Conservation (phyloP, 2,329 filamentous ascomycete genomes). For the Coniochaeta sp. region DNA sequence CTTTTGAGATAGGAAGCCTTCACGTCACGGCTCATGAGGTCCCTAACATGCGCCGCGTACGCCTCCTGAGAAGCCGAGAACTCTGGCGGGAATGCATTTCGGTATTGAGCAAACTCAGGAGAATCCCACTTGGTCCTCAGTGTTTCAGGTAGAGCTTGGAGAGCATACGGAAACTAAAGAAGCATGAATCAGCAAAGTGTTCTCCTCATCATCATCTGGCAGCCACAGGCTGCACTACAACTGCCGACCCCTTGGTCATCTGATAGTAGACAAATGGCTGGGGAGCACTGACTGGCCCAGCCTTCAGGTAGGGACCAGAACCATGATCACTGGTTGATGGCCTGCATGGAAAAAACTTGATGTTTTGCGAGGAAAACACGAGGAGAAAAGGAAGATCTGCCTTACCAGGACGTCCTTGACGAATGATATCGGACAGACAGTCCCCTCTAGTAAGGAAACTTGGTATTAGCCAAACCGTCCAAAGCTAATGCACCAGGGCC, state of each 20-base stretch:
- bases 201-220: not conserved
- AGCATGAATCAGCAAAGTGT: slow-evolving; percentile 1
- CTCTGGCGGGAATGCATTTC: slow-evolving; percentile 61
- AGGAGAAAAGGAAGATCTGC: slow-evolving; percentile 16
- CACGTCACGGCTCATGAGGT: slow-evolving; percentile 64
- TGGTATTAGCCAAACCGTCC: slow-evolving; percentile 27
- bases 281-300: not conserved
- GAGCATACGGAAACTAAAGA: slow-evolving; percentile 67
- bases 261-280: not conserved
- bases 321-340: not conserved
- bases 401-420: slow-evolving; percentile 78
- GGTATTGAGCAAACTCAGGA: slow-evolving; percentile 57
- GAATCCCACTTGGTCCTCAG: slow-evolving; percentile 61
- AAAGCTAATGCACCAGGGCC: slow-evolving; percentile 20
- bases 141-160: slow-evolving; percentile 56
- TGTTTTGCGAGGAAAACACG: slow-evolving; percentile 8
- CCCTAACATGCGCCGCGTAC: slow-evolving; percentile 59
- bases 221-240: too few relatives aligned
- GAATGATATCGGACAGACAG: slow-evolving; percentile 76
- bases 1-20: slow-evolving; percentile 73
- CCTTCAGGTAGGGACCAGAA: not conserved
- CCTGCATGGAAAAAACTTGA: slow-evolving; percentile 5
- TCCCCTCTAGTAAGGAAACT: slow-evolving; percentile 54
- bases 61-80: slow-evolving; percentile 49
- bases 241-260: too few relatives aligned